phyloP scores from a whole-genome alignment of 169 alveolate genomes.

The Plasmodium cynomolgi region DNA sequence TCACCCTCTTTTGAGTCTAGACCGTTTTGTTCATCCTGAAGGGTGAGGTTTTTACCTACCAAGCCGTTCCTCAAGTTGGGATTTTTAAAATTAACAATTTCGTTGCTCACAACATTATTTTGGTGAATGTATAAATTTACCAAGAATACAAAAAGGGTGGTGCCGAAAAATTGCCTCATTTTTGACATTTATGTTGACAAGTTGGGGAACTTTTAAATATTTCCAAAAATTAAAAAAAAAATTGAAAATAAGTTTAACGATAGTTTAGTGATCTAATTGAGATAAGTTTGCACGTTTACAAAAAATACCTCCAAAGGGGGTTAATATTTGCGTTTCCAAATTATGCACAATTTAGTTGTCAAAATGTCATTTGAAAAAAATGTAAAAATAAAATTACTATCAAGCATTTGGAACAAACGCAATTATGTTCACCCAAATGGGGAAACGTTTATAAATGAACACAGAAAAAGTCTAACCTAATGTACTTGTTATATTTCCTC shows the following conservation, averaged over 20 bases:
- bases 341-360: neutral
- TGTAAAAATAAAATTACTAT: too few relatives aligned
- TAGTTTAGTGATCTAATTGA: neutral
- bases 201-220: neutral
- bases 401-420: neutral
- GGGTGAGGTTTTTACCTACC: neutral
- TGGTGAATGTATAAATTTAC: neutral
- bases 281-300: neutral
- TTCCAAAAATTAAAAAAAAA: neutral
- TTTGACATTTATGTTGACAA: neutral
- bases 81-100: neutral
- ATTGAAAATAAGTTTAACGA: neutral
- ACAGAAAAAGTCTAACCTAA: neutral
- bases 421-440: neutral
- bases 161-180: neutral
- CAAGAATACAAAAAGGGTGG: neutral
- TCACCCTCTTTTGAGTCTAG: neutral
- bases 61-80: conserved; percentile 5
- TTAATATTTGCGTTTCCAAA: neutral
- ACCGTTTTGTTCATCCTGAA: neutral
- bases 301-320: neutral
- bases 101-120: neutral
- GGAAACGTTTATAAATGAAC: neutral
- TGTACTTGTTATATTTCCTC: too few relatives aligned
- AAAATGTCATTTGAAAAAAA: neutral